Evolutionary conservation across 352 stramenopile genomes (phyloP).

Genomic region (Pythium phragmiticola): DNA sequence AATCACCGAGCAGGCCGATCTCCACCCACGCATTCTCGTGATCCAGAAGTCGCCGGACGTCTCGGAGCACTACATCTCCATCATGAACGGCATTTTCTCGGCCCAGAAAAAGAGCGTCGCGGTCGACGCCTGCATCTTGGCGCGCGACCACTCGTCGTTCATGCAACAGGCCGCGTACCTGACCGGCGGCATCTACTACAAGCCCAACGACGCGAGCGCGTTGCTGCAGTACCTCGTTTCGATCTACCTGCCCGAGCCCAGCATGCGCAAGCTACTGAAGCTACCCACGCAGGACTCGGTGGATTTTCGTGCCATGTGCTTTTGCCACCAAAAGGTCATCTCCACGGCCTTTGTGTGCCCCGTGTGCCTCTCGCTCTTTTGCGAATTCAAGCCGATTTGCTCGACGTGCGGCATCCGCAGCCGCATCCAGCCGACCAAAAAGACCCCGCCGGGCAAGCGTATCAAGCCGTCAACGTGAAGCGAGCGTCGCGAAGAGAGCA

Average conservation of each 20-base stretch:
- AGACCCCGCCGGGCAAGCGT: conserved; percentile 51
- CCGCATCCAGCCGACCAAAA: conserved; percentile 74
- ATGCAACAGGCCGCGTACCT: conserved; percentile 88
- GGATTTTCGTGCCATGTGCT: conserved; percentile 89
- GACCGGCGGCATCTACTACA: conserved; percentile 87
- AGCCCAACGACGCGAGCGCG: conserved; percentile 60
- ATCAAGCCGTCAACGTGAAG: conserved; percentile 20
- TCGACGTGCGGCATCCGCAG: conserved; percentile 87
- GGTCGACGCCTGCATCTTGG: conserved; percentile 80
- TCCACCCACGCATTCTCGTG: conserved; percentile 80
- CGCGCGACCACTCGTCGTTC: conserved; percentile 77
- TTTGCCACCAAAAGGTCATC: conserved; percentile 84
- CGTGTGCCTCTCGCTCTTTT: conserved; percentile 88
- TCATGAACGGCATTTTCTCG: conserved; percentile 91
- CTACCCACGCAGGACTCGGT: conserved; percentile 83
- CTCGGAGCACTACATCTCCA: conserved; percentile 87
- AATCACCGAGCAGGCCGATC: conserved; percentile 72
- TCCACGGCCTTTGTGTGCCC: conserved; percentile 84
- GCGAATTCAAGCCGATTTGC: conserved; percentile 84
- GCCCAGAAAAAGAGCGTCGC: conserved; percentile 85
- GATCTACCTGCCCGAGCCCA: conserved; percentile 82
- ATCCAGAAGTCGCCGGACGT: conserved; percentile 84
- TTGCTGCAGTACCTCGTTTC: conserved; percentile 86
- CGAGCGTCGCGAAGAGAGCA: neutral
- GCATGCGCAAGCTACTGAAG: conserved; percentile 79